Conservation (phyloP, 2,329 filamentous ascomycete genomes). For the Hypomyces perniciosus region DNA sequence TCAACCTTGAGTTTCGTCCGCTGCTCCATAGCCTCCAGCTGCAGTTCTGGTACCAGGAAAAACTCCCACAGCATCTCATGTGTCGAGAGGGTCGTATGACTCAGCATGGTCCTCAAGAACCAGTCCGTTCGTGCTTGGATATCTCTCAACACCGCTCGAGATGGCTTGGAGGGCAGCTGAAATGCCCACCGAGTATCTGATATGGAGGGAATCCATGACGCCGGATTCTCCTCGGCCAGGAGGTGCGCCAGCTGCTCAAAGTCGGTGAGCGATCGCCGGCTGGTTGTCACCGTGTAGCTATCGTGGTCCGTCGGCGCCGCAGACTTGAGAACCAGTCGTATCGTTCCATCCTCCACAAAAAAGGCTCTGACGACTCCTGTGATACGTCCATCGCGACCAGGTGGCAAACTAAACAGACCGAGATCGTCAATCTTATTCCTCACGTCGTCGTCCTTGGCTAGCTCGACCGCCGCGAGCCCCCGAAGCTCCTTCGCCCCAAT, state of each 20-base stretch:
- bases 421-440: slow-evolving; percentile 95
- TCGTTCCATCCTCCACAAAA: slow-evolving; percentile 93
- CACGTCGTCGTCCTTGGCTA: slow-evolving; percentile 97
- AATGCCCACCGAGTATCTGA: slow-evolving; percentile 78
- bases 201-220: slow-evolving; percentile 85
- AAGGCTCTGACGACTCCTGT: slow-evolving; percentile 93
- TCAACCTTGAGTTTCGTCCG: slow-evolving; percentile 83
- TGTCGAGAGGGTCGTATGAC: slow-evolving; percentile 86
- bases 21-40: slow-evolving; percentile 83
- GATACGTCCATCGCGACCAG: slow-evolving; percentile 70
- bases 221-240: slow-evolving; percentile 82
- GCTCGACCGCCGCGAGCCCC: slow-evolving; percentile 87
- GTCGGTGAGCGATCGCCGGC: slow-evolving; percentile 76
- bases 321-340: slow-evolving; percentile 89
- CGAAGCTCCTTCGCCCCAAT: slow-evolving; percentile 75
- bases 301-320: slow-evolving; percentile 76
- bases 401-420: slow-evolving; percentile 69
- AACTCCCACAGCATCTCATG: slow-evolving; percentile 99
- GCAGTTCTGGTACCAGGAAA: slow-evolving; percentile 91
- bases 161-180: slow-evolving; percentile 87
- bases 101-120: slow-evolving; percentile 79
- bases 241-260: slow-evolving; percentile 87
- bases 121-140: slow-evolving; percentile 81
- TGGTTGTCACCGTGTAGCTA: slow-evolving; percentile 91
- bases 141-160: slow-evolving; percentile 77